Evolutionary conservation across 2,329 filamentous ascomycete genomes (phyloP).

Genomic region (Monosporascus sp.): DNA sequence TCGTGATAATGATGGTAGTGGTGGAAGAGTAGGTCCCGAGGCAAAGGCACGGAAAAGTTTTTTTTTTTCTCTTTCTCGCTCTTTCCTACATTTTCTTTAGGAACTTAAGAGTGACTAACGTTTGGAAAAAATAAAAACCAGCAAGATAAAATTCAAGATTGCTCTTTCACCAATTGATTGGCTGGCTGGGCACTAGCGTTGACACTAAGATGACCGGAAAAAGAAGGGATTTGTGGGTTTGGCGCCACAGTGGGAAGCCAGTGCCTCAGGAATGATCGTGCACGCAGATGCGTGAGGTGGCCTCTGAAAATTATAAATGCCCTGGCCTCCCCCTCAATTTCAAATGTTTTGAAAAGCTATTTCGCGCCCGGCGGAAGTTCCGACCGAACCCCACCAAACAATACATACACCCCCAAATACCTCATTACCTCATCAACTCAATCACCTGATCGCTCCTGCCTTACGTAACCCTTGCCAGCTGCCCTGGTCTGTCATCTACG

Average conservation of each 20-base stretch:
- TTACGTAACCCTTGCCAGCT: constrained; percentile 20
- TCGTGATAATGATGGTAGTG: neutral
- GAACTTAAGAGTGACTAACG: constrained; percentile 21
- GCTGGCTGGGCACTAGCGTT: constrained; percentile 12
- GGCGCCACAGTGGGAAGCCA: constrained; percentile 28
- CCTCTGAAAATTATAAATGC: constrained; percentile 52
- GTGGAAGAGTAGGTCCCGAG: neutral
- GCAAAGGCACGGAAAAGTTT: neutral
- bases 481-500: constrained; percentile 18
- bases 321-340: constrained; percentile 46
- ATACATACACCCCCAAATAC: constrained; percentile 32
- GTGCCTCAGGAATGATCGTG: constrained; percentile 22
- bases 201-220: constrained; percentile 24
- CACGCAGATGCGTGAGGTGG: constrained; percentile 20
- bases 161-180: constrained; percentile 18
- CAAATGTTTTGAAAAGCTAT: constrained; percentile 38
- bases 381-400: constrained; percentile 46
- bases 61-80: neutral
- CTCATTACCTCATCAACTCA: constrained; percentile 19
- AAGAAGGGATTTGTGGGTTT: constrained; percentile 20
- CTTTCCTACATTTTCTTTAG: neutral
- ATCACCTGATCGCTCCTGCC: constrained; percentile 19
- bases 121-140: constrained; percentile 19
- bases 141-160: constrained; percentile 23
- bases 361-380: constrained; percentile 46